Evolutionary conservation across 345 rosid species (phyloP), one percentile per base, ranked within the genome.

Genomic region (Orychophragmus violaceus): DNA sequence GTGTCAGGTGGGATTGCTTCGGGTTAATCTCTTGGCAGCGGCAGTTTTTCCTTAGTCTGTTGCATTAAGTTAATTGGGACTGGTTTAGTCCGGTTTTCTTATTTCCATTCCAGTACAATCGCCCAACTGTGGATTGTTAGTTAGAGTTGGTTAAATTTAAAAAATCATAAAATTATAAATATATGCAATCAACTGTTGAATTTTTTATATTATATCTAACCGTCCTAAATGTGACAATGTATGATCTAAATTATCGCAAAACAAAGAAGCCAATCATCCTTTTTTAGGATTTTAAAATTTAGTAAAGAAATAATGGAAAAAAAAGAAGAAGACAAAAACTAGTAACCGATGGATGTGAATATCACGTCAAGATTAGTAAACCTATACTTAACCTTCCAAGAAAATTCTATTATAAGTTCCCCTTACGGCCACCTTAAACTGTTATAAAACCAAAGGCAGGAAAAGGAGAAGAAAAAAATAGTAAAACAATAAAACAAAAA

Each of bases 301-400:
- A 59, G 67, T 14, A 39, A 65, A 6, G 19, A 22, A 30, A n/a
- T n/a, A n/a, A n/a, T n/a, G n/a, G n/a, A 32, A 55, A 1, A 5
- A 22, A 9, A 54, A 32, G 19, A 56, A 16, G 16, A 45, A 13
- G 5, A 8, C 32, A 24, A 66, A 42, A 50, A 6, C 1, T 67
- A 51, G 17, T 27, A 44, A 59, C 51, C 52, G 2, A 61, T 61
- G 73, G 45, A 67, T 61, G 16, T 35, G 36, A 61, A 53, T 68
- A 44, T n/a, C 52, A 42, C 53, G 52, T 74, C 53, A 74, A 54
- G 42, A 66, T 74, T 74, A 67, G 73, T 67, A 74, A 66, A 67
- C 53, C 71, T 72, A 72, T 53, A 74, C 74, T 68, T 74, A 74
- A 68, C 69, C 12, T 42, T 68, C 22, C 14, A 28, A 45, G 14